These are phyloP conservation scores for Trichosanthes cucumerina DNA, from an alignment of 306 rosid species.

Conservation along the genomic window DNA sequence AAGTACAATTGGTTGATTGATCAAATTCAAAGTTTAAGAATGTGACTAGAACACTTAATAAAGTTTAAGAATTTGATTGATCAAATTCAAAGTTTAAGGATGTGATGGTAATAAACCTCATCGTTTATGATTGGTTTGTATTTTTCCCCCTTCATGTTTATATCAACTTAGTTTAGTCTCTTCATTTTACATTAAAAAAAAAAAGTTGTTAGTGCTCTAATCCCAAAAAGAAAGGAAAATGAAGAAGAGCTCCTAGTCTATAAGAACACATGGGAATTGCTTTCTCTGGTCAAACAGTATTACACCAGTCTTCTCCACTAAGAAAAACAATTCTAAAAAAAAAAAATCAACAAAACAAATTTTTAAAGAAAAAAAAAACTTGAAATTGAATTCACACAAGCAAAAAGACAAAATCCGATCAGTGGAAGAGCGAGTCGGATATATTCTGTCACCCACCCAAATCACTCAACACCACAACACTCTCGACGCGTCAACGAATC, in stretches of 20 bases:
- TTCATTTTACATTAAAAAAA: background rate
- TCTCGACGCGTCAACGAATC: conserved; percentile 20
- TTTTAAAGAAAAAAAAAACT: background rate
- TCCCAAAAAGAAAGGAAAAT: background rate
- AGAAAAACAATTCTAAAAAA: background rate
- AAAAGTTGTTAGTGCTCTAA: background rate
- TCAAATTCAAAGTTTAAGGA: too few relatives aligned
- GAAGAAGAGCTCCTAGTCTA: background rate
- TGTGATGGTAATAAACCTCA: too few relatives aligned
- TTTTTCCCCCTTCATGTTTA: too few relatives aligned
- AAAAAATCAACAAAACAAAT: background rate
- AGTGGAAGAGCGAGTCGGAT: conserved; percentile 34
- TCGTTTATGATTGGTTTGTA: too few relatives aligned
- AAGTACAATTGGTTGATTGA: too few relatives aligned
- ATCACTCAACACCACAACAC: conserved; percentile 3
- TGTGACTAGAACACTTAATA: too few relatives aligned
- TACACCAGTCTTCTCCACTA: background rate
- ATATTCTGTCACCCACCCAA: conserved; percentile 25
- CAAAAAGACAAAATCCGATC: background rate
- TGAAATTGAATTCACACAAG: background rate
- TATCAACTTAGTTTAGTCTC: too few relatives aligned
- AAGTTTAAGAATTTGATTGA: too few relatives aligned
- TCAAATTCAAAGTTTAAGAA: too few relatives aligned
- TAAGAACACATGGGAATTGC: background rate
- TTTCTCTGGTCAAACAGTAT: background rate